A percentile compares a stretch with the other conserved stretches of the same genome.
Conservation (phyloP, 768 basidiomycete species). For the Nidularia pulvinata region DNA sequence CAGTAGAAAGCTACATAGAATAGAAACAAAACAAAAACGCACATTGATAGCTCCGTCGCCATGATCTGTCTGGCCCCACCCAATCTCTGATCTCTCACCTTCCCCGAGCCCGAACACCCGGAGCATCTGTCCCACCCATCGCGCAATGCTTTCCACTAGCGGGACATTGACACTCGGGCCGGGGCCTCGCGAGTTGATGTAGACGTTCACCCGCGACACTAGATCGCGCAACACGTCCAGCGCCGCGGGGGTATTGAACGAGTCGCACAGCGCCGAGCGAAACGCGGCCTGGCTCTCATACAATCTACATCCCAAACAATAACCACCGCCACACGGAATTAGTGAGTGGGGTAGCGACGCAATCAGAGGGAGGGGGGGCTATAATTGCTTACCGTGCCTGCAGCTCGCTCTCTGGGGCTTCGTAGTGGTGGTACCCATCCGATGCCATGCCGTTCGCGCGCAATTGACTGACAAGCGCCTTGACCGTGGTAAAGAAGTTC, state of each 20-base stretch:
- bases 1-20: constrained; percentile 5
- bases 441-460: constrained; percentile 44
- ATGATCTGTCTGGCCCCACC: constrained; percentile 78
- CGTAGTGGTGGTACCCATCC: constrained; percentile 67
- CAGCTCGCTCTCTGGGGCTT: constrained; percentile 68
- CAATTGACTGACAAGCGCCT: constrained; percentile 70
- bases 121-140: constrained; percentile 75
- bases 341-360: too few relatives aligned
- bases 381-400: constrained; percentile 49
- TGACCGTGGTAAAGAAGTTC: constrained; percentile 94
- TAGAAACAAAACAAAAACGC: constrained; percentile 18
- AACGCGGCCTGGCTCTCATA: constrained; percentile 76
- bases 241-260: constrained; percentile 93
- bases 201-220: constrained; percentile 84
- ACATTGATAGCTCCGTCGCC: constrained; percentile 50
- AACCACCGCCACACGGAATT: background rate
- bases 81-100: constrained; percentile 64
- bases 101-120: constrained; percentile 82
- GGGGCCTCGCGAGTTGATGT: constrained; percentile 70
- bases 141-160: constrained; percentile 62
- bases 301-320: constrained; percentile 45
- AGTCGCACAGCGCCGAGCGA: constrained; percentile 89
- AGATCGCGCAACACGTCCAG: constrained; percentile 77
- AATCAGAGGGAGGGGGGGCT: background rate
- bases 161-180: constrained; percentile 47